These are phyloP conservation scores for Penicillium sp. DNA, from an alignment of 2,329 filamentous ascomycete genomes.

Conservation along the genomic window DNA sequence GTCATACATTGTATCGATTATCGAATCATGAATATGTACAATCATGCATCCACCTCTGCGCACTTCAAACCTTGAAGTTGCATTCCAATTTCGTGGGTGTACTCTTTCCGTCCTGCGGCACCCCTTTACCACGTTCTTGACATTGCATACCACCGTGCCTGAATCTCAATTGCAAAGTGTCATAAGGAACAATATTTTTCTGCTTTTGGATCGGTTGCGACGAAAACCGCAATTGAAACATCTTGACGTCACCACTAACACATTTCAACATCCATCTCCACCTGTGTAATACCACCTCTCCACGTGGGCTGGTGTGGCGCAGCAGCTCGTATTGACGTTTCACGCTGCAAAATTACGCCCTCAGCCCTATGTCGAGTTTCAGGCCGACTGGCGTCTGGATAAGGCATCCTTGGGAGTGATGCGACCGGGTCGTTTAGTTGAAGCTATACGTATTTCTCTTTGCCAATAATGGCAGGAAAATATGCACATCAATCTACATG, in stretches of 20 bases:
- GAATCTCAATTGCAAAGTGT: constrained; percentile 11
- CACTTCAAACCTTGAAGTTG: neutral
- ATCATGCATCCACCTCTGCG: neutral
- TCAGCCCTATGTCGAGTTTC: constrained; percentile 13
- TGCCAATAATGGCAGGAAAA: neutral
- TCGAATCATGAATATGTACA: no score
- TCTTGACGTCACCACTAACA: constrained; percentile 27
- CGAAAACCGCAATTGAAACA: constrained; percentile 20
- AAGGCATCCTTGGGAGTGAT: neutral
- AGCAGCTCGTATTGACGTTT: constrained; percentile 3
- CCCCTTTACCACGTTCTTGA: neutral
- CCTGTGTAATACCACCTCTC: constrained; percentile 16
- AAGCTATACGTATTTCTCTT: neutral
- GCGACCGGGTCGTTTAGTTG: neutral
- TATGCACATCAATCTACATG: neutral
- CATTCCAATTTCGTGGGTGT: neutral
- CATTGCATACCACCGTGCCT: constrained; percentile 9
- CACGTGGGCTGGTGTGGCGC: constrained; percentile 23
- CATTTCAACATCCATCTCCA: constrained; percentile 15
- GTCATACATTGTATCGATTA: no score
- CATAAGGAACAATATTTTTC: constrained; percentile 13
- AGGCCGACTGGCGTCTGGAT: no score
- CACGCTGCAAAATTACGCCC: constrained; percentile 7
- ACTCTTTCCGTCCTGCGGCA: neutral
- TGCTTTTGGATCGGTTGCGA: neutral